Evolutionary conservation across 352 stramenopile species (phyloP).

Genomic region (Phytopythium sindhum): DNA sequence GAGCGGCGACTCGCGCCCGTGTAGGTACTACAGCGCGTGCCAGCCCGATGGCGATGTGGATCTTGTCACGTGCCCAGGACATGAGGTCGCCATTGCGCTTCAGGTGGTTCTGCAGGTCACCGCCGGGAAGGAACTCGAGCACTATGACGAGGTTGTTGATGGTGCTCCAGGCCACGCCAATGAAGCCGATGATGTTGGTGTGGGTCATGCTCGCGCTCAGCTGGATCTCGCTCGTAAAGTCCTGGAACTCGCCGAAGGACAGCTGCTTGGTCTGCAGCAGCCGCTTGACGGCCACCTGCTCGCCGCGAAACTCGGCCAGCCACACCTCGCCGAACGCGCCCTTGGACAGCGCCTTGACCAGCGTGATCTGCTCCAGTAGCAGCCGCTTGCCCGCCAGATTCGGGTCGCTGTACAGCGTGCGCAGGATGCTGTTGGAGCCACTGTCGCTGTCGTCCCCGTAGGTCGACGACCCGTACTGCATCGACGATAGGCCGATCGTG

Average conservation of each 20-base stretch:
- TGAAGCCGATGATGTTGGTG: slow-evolving; percentile 41
- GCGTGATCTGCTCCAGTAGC: slow-evolving; percentile 15
- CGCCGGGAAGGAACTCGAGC: slow-evolving; percentile 27
- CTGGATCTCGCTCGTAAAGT: slow-evolving; percentile 38
- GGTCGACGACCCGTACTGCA: background rate
- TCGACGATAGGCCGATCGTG: background rate
- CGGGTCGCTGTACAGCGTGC: slow-evolving; percentile 9
- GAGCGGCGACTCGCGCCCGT: slow-evolving; percentile 14
- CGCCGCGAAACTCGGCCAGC: slow-evolving; percentile 16
- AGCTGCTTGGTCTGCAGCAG: slow-evolving; percentile 18
- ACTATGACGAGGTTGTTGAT: slow-evolving; percentile 32
- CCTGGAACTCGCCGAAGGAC: slow-evolving; percentile 8
- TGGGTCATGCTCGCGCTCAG: slow-evolving; percentile 37
- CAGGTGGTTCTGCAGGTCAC: slow-evolving; percentile 19
- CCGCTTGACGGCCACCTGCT: slow-evolving; percentile 36
- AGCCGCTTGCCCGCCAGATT: slow-evolving; percentile 25
- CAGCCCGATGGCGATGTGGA: slow-evolving; percentile 24
- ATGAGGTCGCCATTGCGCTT: slow-evolving; percentile 18
- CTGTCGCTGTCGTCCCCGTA: background rate
- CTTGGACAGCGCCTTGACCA: slow-evolving; percentile 21
- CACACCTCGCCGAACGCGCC: slow-evolving; percentile 56
- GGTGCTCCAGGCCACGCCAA: slow-evolving; percentile 52
- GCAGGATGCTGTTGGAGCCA: background rate
- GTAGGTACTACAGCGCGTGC: slow-evolving; percentile 28
- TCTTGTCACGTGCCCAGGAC: slow-evolving; percentile 29